Conservation (phyloP, 306 rosid genomes). For the Prinsepia uniflora region DNA sequence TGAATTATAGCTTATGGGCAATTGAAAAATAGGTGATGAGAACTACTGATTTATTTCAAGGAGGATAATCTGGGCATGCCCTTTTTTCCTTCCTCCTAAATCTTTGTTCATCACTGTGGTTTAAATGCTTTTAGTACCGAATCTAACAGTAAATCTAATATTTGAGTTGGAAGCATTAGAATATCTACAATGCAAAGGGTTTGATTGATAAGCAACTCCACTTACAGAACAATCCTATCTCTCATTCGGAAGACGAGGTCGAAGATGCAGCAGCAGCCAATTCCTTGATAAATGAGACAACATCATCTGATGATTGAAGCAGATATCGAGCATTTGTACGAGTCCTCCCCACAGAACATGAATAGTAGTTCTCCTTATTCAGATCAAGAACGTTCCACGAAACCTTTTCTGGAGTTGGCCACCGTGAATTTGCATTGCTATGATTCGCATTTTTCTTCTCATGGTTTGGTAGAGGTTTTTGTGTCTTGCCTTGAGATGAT, state of each 20-base stretch:
- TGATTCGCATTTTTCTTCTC: conserved; percentile 57
- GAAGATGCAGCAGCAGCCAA: conserved; percentile 37
- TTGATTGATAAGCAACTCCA: not conserved
- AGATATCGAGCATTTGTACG: conserved; percentile 71
- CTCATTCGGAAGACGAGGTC: not conserved
- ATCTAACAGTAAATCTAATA: not conserved
- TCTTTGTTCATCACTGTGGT: not conserved
- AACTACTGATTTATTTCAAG: not conserved
- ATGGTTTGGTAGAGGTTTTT: conserved; percentile 31
- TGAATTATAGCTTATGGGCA: too few relatives aligned
- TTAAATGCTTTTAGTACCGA: conserved; percentile 9
- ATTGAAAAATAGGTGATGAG: too few relatives aligned
- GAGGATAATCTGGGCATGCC: not conserved
- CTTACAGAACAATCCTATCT: not conserved
- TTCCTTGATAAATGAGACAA: conserved; percentile 61
- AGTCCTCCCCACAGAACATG: conserved; percentile 81
- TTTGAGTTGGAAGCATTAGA: not conserved
- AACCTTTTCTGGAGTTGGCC: conserved; percentile 57
- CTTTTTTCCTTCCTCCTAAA: not conserved
- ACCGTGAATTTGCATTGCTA: conserved; percentile 30
- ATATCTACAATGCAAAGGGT: not conserved
- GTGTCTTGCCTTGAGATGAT: conserved; percentile 48
- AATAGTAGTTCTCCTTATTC: conserved; percentile 83
- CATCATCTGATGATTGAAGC: conserved; percentile 66
- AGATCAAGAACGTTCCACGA: conserved; percentile 95